Evolutionary conservation across 2,329 filamentous ascomycete species (phyloP), one percentile per base, ranked within the genome.

Genomic region (Epichloe baconii): DNA sequence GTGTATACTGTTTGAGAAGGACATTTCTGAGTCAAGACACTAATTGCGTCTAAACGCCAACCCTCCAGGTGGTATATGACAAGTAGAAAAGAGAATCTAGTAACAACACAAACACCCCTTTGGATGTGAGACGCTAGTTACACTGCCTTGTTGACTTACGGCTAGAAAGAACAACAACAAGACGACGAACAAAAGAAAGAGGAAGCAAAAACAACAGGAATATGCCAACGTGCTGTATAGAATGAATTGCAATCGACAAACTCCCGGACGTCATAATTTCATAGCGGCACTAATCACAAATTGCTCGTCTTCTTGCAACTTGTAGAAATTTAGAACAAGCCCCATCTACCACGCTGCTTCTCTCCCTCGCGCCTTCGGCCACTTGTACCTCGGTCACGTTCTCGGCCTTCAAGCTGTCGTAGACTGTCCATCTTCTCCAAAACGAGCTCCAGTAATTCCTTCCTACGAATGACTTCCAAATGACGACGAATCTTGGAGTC

Each of bases 341-440:
- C 73, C 74, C 74, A 77, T 48, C 73, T 68, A 19, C 71, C 69
- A 17, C 71, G 67, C 54, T 71, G 68, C 58, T 72, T 73, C 44
- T 66, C 64, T 21, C 52, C 50, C 23, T 65, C 62, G 47, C 56
- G 55, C 35, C 59, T 56, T 35, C 55, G 51, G 15, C 46, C 49
- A 8, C 52, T 34, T 8, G 52, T 55, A 47, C 60, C 63, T 19
- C 73, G 70, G 34, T 80, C 74, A 62, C 82, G 80, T 57, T 85
- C 84, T 50, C 85, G 74, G 10, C 84, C 83, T 62, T 97, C 90
- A 8, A 98, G 73, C 61, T 90, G 85, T 53, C 87, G 77, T 60
- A 98, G 69, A 52, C 87, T 85, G 65, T 97, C 90, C 80, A 98
- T 97, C 76, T 98, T 97, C 64, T 88, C 85, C 34, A 98, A 74